Conservation (phyloP, 2,329 filamentous ascomycete species). For the Fusarium acutatum region DNA sequence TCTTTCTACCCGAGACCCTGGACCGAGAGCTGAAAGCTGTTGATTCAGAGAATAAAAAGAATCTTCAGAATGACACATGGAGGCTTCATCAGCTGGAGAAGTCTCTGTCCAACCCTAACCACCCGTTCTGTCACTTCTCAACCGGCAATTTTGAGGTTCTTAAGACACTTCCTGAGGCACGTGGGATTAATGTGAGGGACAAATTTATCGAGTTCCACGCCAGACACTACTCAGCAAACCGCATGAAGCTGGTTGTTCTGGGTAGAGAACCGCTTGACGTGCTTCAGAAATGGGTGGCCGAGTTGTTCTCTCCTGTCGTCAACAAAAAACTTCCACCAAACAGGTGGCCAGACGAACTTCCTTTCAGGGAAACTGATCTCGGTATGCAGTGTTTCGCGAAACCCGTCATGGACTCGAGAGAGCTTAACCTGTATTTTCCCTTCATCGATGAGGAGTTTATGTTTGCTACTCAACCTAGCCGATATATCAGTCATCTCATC, state of each 20-base stretch:
- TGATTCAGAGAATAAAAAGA: slow-evolving; percentile 98
- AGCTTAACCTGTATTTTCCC: slow-evolving; percentile 82
- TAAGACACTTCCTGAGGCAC: slow-evolving; percentile 80
- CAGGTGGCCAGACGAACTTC: slow-evolving; percentile 61
- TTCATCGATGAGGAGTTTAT: slow-evolving; percentile 85
- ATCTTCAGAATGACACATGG: slow-evolving; percentile 90
- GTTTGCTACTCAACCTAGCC: slow-evolving; percentile 82
- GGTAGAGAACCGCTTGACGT: slow-evolving; percentile 84
- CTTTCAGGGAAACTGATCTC: slow-evolving; percentile 59
- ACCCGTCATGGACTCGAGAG: slow-evolving; percentile 87
- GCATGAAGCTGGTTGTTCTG: slow-evolving; percentile 90
- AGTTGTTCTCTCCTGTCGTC: slow-evolving; percentile 81
- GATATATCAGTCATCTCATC: slow-evolving; percentile 88
- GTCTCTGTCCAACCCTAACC: slow-evolving; percentile 83
- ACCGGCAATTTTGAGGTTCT: slow-evolving; percentile 89
- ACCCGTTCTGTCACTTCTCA: slow-evolving; percentile 91
- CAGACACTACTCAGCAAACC: slow-evolving; percentile 88
- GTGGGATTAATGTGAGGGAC: slow-evolving; percentile 84
- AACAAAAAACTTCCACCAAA: slow-evolving; percentile 80
- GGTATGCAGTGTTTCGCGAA: slow-evolving; percentile 83
- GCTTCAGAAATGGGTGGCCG: slow-evolving; percentile 82
- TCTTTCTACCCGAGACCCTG: slow-evolving; percentile 85
- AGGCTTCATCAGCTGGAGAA: slow-evolving; percentile 88
- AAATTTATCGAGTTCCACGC: slow-evolving; percentile 94
- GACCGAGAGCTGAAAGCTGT: slow-evolving; percentile 89